phyloP scores from a whole-genome alignment of 2,329 filamentous ascomycete species.

The Cladophialophora immunda region DNA sequence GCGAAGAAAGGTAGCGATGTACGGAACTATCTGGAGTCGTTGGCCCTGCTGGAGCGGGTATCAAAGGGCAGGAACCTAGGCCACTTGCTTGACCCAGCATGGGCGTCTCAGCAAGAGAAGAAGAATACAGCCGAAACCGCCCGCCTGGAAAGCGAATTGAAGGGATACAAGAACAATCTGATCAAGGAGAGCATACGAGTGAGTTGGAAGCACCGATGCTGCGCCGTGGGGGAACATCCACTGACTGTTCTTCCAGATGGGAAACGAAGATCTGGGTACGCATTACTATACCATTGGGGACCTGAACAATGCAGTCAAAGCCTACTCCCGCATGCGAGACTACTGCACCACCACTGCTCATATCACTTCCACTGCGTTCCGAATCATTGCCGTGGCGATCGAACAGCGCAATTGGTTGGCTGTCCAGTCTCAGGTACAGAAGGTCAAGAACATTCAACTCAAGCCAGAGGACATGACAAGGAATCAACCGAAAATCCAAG shows the following conservation, averaged over 20 bases:
- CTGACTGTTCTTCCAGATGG: slow-evolving; percentile 70
- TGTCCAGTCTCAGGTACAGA: slow-evolving; percentile 68
- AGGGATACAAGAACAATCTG: slow-evolving; percentile 94
- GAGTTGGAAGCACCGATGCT: slow-evolving; percentile 43
- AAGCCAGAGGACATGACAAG: slow-evolving; percentile 67
- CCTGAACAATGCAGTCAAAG: slow-evolving; percentile 74
- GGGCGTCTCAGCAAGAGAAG: slow-evolving; percentile 74
- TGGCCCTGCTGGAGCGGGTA: slow-evolving; percentile 66
- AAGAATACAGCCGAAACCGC: slow-evolving; percentile 74
- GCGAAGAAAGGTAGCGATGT: slow-evolving; percentile 81
- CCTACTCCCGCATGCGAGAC: slow-evolving; percentile 86
- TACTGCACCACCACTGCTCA: slow-evolving; percentile 86
- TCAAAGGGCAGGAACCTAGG: slow-evolving; percentile 74
- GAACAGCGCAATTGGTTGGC: slow-evolving; percentile 80
- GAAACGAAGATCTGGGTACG: slow-evolving; percentile 87
- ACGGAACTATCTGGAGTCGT: slow-evolving; percentile 73
- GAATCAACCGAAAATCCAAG: slow-evolving; percentile 71
- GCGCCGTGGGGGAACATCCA: background rate
- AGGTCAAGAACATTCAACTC: slow-evolving; percentile 60
- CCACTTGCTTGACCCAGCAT: slow-evolving; percentile 72
- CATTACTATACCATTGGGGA: slow-evolving; percentile 84
- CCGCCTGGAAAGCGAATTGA: slow-evolving; percentile 83
- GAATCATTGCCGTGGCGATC: slow-evolving; percentile 77
- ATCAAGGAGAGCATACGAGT: slow-evolving; percentile 97
- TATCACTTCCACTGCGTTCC: slow-evolving; percentile 81